A percentile compares a stretch with the other conserved stretches of the same genome.
These are phyloP conservation scores for Eucommia ulmoides DNA, from an alignment of 257 asterid genomes.

Conservation along the genomic window DNA sequence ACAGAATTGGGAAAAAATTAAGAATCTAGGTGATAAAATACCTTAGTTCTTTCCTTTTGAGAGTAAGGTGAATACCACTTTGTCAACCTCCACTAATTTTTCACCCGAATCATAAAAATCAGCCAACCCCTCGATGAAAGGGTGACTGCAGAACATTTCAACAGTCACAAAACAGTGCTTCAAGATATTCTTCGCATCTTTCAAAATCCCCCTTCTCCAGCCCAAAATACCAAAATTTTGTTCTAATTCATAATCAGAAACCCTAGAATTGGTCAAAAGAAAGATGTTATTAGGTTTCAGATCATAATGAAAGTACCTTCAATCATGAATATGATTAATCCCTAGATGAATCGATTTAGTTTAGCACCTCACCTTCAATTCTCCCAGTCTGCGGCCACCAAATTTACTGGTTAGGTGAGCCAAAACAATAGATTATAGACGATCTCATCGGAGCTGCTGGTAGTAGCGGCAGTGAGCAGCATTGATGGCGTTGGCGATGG, in stretches of 20 bases:
- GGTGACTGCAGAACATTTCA: constrained; percentile 59
- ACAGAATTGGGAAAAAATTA: too few relatives aligned
- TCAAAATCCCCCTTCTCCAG: constrained; percentile 56
- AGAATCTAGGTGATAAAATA: too few relatives aligned
- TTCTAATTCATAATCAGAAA: constrained; percentile 19
- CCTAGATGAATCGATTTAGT: constrained; percentile 57
- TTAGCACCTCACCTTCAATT: constrained; percentile 46
- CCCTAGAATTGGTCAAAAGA: constrained; percentile 28
- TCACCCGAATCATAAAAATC: constrained; percentile 23
- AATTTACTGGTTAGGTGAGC: constrained; percentile 42
- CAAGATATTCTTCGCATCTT: constrained; percentile 57
- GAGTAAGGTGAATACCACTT: too few relatives aligned
- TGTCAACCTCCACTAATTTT: constrained; percentile 22
- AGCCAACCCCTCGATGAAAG: constrained; percentile 38
- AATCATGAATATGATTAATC: constrained; percentile 36
- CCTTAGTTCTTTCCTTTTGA: too few relatives aligned
- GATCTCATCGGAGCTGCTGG: constrained; percentile 53
- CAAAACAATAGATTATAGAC: constrained; percentile 64
- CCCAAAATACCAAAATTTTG: constrained; percentile 82
- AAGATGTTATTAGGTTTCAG: constrained; percentile 71
- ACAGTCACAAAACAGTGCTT: constrained; percentile 85
- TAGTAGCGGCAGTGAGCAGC: too few relatives aligned
- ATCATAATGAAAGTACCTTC: constrained; percentile 86
- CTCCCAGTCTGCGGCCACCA: constrained; percentile 45
- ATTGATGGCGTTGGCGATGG: too few relatives aligned